Evolutionary conservation across 805 yeast species (phyloP), one percentile per base, ranked within the genome.

Genomic region (Teunomyces lycoperdinae): DNA sequence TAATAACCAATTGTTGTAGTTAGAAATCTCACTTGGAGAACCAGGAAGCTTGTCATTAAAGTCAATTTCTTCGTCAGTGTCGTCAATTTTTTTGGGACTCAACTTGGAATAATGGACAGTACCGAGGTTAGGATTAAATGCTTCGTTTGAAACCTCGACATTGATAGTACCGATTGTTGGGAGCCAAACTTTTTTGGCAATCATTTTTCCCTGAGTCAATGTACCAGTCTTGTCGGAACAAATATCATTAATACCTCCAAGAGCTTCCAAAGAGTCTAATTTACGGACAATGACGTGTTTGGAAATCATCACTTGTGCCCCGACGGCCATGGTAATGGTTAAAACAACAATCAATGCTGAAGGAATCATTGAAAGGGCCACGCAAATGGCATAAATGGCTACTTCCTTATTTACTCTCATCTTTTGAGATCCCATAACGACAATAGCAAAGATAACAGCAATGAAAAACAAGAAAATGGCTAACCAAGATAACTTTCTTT

Each of bases 211-310:
- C 55, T 84, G 87, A 4, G 94, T 86, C 50, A 86, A 73, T 34
- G 94, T 86, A 52, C 94, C 94, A 7, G 94, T 86, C 60, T 86
- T 86, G 68, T 86, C 94, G 1, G 91, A 86, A 62, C 92, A 86
- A 53, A 86, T 84, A 55, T 85, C 89, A 55, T 84, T 83, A 47
- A 87, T 85, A 14, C 89, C 85, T 20, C 94, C 94, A 40, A 86
- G 71, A 35, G 88, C 89, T 60, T 86, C 94, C 42, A 86, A 73
- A 1, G 92, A 84, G 62, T 86, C 92, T 52, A 86, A 72, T 56
- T 84, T 87, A 57, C 92, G 75, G 6, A 87, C 88, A 65, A 86
- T 82, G 30, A 87, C 94, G 56, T 84, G 73, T 60, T 83, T 77
- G 34, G 72, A 63, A n/a, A 81, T 83, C 83, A 89, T 81, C 34